Base-by-base conservation (phyloP, 2,329 filamentous ascomycete species). In the Endocalyx cinctus region DNA sequence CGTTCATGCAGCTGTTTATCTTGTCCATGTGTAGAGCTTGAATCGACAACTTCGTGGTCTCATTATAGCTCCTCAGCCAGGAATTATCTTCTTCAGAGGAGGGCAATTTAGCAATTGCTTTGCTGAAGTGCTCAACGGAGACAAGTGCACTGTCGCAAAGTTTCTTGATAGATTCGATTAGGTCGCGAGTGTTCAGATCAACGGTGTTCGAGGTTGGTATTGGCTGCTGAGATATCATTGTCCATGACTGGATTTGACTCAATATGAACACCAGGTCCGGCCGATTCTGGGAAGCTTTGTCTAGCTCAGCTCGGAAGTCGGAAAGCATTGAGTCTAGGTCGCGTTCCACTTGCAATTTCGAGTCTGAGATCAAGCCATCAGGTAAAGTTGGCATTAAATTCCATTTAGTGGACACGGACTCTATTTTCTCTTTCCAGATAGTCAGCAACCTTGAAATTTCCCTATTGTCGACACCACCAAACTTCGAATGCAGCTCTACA, bases 91-190 rank as follows among this genome's bases (percentile, higher is more conserved):
- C 79, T 2, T 67, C 66, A 2, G 80, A 75, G 5, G 60, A 54
- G 2, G 82, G 79, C 2, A 81, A 61, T 4, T 66, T 64, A 10
- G 65, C 59, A 7, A 77, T 62, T 3, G 69, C 62, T 39, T 74
- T 75, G 37, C 77, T 74, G 28, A 84, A 71, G 42, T 81, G 77
- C 56, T 96, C 87, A 29, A 94, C 71, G 1, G 84, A 82, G 22
- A 90, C 83, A 2, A 96, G 77, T 17, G 90, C 74, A 31, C 77
- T 76, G 57, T 94, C 85, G 29, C 82, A 75, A n/a, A 84, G 66
- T 1, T 61, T 72, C 23, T 85, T 74, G 2, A 87, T 58, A 4
- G 70, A 64, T 11, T 70, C 60, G 26, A 79, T 74, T 27, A 88
- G 72, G 1, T 60, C 54, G 13, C 69, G 43, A 12, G 66, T 38